Evolutionary conservation across 192 early-diverging fungal genomes (phyloP).

Genomic region (Bifiguratus adelaidae): DNA sequence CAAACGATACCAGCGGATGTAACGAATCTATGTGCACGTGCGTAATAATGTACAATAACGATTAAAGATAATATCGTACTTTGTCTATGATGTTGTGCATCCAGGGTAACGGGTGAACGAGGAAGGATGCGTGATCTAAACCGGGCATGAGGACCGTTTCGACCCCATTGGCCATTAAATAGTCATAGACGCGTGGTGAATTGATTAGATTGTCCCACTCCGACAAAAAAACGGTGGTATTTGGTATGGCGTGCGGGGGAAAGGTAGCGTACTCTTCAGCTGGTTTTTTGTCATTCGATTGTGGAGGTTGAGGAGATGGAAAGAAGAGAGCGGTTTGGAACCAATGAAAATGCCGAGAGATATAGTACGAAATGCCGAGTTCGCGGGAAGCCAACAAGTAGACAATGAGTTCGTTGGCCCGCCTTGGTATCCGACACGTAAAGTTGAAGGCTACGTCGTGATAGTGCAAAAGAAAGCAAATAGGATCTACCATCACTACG

Average conservation of each 20-base stretch:
- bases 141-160: conserved; percentile 27
- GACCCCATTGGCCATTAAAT: conserved; percentile 20
- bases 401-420: conserved; percentile 32
- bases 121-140: conserved; percentile 31
- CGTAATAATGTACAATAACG: too few relatives aligned
- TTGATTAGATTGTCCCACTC: conserved; percentile 28
- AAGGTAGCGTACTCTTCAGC: conserved; percentile 1
- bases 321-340: conserved; percentile 26
- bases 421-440: conserved; percentile 25
- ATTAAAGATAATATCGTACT: too few relatives aligned
- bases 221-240: conserved; percentile 29
- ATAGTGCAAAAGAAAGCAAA: conserved; percentile 53
- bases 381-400: conserved; percentile 46
- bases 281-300: not conserved
- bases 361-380: conserved; percentile 46
- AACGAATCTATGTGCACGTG: too few relatives aligned
- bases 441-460: conserved; percentile 53
- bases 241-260: conserved; percentile 1
- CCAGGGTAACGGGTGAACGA: too few relatives aligned
- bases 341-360: conserved; percentile 43
- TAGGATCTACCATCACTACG: conserved; percentile 51
- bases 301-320: not conserved
- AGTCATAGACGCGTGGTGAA: conserved; percentile 18
- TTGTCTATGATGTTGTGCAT: too few relatives aligned
- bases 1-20: too few relatives aligned